A percentile compares a stretch with the other conserved stretches of the same genome.
Conservation (phyloP, 192 early-diverging fungal genomes). For the Coemansia sp. region DNA sequence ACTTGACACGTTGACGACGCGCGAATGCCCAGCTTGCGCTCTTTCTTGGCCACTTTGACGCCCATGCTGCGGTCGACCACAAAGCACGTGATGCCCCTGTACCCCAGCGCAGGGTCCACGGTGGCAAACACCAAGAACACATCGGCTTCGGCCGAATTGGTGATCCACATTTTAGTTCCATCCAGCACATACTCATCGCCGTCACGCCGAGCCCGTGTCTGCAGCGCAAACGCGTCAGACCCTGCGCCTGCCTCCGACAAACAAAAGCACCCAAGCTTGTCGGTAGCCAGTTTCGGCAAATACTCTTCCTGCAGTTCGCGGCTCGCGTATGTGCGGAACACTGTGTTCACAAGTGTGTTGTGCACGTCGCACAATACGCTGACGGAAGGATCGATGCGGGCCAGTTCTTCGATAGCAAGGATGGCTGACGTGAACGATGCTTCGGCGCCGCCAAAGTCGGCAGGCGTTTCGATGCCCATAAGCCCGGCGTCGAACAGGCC, state of each 20-base stretch:
- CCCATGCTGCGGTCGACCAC: constrained; percentile 92
- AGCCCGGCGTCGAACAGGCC: constrained; percentile 90
- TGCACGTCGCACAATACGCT: constrained; percentile 92
- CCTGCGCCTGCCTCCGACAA: constrained; percentile 91
- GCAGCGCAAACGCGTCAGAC: constrained; percentile 90
- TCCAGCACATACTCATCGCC: constrained; percentile 89
- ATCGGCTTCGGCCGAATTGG: constrained; percentile 93
- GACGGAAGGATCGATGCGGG: constrained; percentile 93
- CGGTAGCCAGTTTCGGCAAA: constrained; percentile 77
- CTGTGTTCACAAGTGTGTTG: constrained; percentile 95
- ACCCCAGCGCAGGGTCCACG: constrained; percentile 87
- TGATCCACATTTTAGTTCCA: constrained; percentile 92
- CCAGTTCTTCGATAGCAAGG: constrained; percentile 86
- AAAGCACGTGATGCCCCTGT: constrained; percentile 98
- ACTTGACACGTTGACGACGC: constrained; percentile 93
- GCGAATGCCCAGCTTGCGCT: constrained; percentile 96
- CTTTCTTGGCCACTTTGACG: constrained; percentile 92
- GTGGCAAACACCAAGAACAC: constrained; percentile 98
- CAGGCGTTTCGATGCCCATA: constrained; percentile 89
- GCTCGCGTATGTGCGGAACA: constrained; percentile 81
- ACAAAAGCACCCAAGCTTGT: constrained; percentile 91
- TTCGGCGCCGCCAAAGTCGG: constrained; percentile 78
- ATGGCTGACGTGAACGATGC: constrained; percentile 84
- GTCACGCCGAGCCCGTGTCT: constrained; percentile 80
- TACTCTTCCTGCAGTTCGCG: constrained; percentile 77